These are phyloP conservation scores for Pogostemon cablin DNA, from an alignment of 257 asterid species.

Conservation along the genomic window DNA sequence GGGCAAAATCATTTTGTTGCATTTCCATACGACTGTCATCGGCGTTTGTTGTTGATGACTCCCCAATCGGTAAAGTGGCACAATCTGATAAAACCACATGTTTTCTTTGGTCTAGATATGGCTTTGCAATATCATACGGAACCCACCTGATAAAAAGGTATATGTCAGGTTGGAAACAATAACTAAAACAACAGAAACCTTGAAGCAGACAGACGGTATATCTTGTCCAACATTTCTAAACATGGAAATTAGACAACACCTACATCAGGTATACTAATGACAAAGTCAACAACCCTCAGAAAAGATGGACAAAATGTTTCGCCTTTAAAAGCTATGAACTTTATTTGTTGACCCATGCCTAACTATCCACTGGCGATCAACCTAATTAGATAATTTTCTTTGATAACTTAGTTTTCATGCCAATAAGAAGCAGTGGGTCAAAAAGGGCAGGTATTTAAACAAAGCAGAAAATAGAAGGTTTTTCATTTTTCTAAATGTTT, in stretches of 20 bases:
- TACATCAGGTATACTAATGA: no score
- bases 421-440: background rate
- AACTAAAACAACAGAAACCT: conserved; percentile 8
- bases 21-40: conserved; percentile 47
- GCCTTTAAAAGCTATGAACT: background rate
- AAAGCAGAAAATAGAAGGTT: conserved; percentile 2
- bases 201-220: background rate
- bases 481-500: background rate
- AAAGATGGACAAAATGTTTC: no score
- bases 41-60: conserved; percentile 36
- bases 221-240: background rate
- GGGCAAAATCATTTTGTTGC: conserved; percentile 48
- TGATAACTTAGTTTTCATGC: conserved; percentile 17
- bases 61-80: conserved; percentile 49
- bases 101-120: conserved; percentile 67
- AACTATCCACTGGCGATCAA: conserved; percentile 14
- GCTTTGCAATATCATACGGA: conserved; percentile 71
- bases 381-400: conserved; percentile 2
- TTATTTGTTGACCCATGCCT: background rate
- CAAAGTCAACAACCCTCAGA: no score
- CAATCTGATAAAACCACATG: conserved; percentile 74
- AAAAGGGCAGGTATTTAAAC: background rate
- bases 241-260: no score
- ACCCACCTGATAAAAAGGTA: conserved; percentile 69
- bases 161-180: conserved; percentile 21